phyloP scores from a whole-genome alignment of 179 eudicot species.

The Spinacia oleracea region DNA sequence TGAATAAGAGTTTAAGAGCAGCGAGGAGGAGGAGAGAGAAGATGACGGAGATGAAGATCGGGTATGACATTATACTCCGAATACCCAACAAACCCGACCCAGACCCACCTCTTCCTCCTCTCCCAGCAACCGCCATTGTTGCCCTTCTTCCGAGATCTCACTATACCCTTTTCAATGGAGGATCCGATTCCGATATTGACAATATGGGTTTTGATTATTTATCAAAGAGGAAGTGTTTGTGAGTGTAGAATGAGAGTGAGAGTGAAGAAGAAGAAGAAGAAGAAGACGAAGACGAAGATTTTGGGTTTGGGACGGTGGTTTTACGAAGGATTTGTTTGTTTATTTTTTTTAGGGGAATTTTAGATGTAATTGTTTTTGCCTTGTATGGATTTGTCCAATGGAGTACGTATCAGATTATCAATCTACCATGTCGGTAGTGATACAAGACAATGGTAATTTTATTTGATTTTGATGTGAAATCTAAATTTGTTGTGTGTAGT shows the following conservation, averaged over 20 bases:
- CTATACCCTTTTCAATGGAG: neutral
- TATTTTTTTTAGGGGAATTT: neutral
- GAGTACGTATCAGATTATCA: no score
- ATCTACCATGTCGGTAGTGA: slow-evolving; percentile 1
- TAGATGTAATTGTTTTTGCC: no score
- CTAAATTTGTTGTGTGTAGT: no score
- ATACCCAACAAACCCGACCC: slow-evolving; percentile 41
- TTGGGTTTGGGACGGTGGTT: slow-evolving; percentile 15
- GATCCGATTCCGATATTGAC: neutral
- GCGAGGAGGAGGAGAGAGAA: slow-evolving; percentile 76
- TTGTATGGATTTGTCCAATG: no score
- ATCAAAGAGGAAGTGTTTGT: neutral
- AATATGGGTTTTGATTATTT: slow-evolving; percentile 4
- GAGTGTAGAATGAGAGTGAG: slow-evolving; percentile 4
- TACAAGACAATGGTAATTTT: no score
- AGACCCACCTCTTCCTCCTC: slow-evolving; percentile 61
- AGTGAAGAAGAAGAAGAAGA: slow-evolving; percentile 7
- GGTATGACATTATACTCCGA: slow-evolving; percentile 63
- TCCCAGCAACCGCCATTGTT: slow-evolving; percentile 68
- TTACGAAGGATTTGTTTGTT: neutral
- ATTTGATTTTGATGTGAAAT: no score
- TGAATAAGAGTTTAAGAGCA: slow-evolving; percentile 69
- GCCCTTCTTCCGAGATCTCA: neutral
- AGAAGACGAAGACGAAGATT: neutral
- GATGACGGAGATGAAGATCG: slow-evolving; percentile 82